Evolutionary conservation across 164 flowering plant species (phyloP).

Genomic region (Macadamia tetraphylla): DNA sequence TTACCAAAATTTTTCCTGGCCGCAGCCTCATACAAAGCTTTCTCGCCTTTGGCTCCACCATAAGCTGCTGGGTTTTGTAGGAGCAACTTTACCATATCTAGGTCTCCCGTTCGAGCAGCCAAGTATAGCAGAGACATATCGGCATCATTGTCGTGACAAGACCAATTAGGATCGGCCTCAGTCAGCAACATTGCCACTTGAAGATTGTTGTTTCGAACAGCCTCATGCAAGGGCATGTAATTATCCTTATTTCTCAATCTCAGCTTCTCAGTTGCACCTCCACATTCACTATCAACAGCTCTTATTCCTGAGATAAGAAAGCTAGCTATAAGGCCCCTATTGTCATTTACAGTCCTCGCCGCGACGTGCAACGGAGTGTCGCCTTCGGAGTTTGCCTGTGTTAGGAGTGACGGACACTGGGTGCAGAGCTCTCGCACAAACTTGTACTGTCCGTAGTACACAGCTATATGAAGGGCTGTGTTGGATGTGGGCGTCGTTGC

Average conservation of each 20-base stretch:
- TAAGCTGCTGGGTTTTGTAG: too few relatives aligned
- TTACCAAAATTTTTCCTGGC: too few relatives aligned
- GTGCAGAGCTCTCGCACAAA: neutral
- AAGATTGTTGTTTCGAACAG: neutral
- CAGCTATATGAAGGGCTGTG: neutral
- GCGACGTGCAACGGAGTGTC: neutral
- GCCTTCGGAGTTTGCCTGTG: neutral
- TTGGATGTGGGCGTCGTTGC: neutral
- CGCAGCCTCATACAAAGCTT: too few relatives aligned
- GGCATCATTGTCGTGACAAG: too few relatives aligned
- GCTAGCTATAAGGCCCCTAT: neutral
- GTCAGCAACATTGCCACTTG: too few relatives aligned
- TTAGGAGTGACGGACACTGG: neutral
- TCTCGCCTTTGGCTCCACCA: too few relatives aligned
- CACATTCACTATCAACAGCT: neutral
- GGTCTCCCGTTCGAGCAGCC: too few relatives aligned
- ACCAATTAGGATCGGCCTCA: too few relatives aligned
- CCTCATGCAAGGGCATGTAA: neutral
- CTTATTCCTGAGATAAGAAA: neutral
- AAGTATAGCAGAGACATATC: too few relatives aligned
- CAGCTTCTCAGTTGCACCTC: neutral
- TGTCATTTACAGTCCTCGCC: neutral
- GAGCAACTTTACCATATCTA: too few relatives aligned
- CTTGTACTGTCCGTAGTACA: neutral
- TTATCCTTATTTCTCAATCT: neutral